Conservation (phyloP, 352 stramenopile species). For the Pythium brachiatum region DNA sequence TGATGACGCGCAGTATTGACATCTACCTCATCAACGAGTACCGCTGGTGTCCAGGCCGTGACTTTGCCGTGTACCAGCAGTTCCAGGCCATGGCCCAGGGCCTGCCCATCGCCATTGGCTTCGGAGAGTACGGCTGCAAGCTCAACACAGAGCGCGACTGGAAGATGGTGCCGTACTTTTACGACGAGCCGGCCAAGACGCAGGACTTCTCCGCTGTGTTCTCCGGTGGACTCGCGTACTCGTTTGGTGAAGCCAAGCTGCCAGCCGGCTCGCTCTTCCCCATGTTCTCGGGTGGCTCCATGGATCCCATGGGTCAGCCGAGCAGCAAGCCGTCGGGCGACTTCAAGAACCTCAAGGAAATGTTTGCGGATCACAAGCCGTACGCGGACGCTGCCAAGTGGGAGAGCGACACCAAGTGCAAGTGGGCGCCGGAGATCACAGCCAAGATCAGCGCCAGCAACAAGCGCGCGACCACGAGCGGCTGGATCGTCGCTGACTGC, state of each 20-base stretch:
- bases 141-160: constrained; percentile 55
- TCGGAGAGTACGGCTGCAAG: constrained; percentile 87
- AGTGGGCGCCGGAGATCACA: constrained; percentile 54
- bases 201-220: constrained; percentile 70
- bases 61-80: constrained; percentile 76
- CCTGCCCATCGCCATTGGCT: constrained; percentile 80
- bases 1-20: constrained; percentile 81
- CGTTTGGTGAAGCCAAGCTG: constrained; percentile 85
- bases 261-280: constrained; percentile 66
- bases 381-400: constrained; percentile 57
- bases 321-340: constrained; percentile 59
- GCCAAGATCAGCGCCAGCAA: constrained; percentile 47
- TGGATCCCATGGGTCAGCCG: constrained; percentile 55
- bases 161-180: constrained; percentile 83
- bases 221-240: constrained; percentile 83
- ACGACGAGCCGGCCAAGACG: constrained; percentile 65
- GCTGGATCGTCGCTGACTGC: constrained; percentile 75
- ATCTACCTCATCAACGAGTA: constrained; percentile 91
- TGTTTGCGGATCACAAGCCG: constrained; percentile 58
- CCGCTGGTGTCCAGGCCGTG: constrained; percentile 75
- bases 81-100: constrained; percentile 78
- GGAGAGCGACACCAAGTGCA: constrained; percentile 61
- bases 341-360: constrained; percentile 74
- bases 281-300: constrained; percentile 78
- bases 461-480: constrained; percentile 46